Evolutionary conservation across 1,284 basidiomycete genomes (phyloP).

Genomic region (Ceratobasidium theobromae): DNA sequence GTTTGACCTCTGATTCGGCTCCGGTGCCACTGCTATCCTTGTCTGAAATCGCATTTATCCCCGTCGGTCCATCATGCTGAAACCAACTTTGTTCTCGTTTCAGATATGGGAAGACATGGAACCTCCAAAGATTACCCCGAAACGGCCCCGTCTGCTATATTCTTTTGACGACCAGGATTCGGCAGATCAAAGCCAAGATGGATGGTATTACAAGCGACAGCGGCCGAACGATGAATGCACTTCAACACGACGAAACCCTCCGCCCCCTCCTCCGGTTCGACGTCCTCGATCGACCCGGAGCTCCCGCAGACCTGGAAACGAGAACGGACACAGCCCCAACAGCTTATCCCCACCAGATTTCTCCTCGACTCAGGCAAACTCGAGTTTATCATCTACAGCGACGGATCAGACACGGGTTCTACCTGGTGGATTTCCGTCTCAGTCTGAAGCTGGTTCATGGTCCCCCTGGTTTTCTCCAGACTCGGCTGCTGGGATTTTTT

Average conservation of each 20-base stretch:
- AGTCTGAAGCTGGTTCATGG: not conserved
- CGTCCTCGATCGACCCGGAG: too few species aligned
- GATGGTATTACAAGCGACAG: conserved; percentile 17
- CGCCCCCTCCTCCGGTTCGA: not conserved
- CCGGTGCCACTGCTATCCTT: too few species aligned
- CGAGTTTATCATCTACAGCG: conserved; percentile 13
- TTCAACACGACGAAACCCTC: not conserved
- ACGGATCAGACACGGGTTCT: not conserved
- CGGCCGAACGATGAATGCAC: not conserved
- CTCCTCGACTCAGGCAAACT: conserved; percentile 5
- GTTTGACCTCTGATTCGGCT: too few species aligned
- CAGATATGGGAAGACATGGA: conserved; percentile 30
- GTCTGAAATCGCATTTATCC: not conserved
- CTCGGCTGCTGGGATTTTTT: conserved; percentile 8
- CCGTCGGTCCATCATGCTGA: too few species aligned
- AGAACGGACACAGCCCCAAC: not conserved
- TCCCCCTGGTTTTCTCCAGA: conserved; percentile 9
- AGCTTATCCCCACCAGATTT: not conserved
- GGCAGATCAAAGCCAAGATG: not conserved
- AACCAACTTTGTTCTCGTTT: not conserved
- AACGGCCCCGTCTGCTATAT: not conserved
- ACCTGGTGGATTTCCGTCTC: conserved; percentile 10
- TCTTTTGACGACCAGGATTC: not conserved
- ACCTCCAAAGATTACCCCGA: conserved; percentile 9
- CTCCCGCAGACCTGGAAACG: too few species aligned